Evolutionary conservation across 2,329 filamentous ascomycete genomes (phyloP), one percentile per base, ranked within the genome.

Genomic region (Sclerotinia sclerotiorum): DNA sequence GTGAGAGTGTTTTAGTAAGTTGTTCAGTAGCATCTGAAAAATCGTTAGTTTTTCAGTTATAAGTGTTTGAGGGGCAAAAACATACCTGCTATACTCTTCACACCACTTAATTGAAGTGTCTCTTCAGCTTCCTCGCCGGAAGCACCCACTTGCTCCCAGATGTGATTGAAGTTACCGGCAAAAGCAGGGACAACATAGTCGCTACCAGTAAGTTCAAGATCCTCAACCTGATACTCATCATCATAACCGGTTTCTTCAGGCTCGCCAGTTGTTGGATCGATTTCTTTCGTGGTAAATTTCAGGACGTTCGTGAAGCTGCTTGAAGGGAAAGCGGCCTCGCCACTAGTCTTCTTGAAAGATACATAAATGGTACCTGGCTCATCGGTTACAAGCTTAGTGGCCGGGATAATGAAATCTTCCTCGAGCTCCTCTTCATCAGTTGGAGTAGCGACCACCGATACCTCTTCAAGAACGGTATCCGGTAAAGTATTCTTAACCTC

Each of bases 221-320:
- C 93, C 71, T 95, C 93, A 70, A 98, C 91, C 81, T 97, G 92
- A 78, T 99, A 99, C 81, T 99, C 95, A 77, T 99, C 95, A 65
- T 98, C 94, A 79, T 98, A 98, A 57, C 95, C 95, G 58, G 82
- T 85, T 21, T 97, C 93, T 79, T 99, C 95, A 0, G 94, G 92
- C 80, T 97, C 93, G 73, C 88, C 88, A n/a, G 92, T 97, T 35
- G 91, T 91, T 7, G 95, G 95, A 76, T 99, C 95, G 73, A 99
- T 95, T 81, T 99, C 95, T 82, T 97, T 98, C 83, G 90, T 95
- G 24, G 93, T 97, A 79, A 99, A 99, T 81, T 95, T 97, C 78
- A 99, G 90, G 51, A 92, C 83, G 80, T 98, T 99, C 73, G 92
- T 93, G 80, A 99, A 97, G 54, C 88, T 91, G 65, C 90, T 88